Base-by-base conservation (phyloP, 345 rosid genomes). In the Pistacia atlantica region DNA sequence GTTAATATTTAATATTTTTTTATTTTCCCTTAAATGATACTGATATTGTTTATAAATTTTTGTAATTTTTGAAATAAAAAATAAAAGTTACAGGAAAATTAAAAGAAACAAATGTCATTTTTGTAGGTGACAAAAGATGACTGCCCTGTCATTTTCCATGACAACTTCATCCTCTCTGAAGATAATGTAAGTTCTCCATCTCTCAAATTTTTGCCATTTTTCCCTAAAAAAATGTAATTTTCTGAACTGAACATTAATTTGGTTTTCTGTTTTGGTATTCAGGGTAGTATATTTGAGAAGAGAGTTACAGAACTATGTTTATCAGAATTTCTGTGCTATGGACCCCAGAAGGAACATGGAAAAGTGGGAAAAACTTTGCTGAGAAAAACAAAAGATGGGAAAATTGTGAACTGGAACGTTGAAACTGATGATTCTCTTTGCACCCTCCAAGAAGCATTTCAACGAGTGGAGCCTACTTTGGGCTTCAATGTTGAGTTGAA, bases 111-210 rank as follows among this genome's bases (percentile, higher is more conserved):
- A 20, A 20, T 72, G 71, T 83, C 78, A 70, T 80, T 85, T 85
- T 86, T 92, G 87, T 74, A 93, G 99, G 99, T 96, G 80, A 96
- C 99, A 37, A 90, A 80, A 64, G 99, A 96, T 82, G 95, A 84
- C 78, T 90, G 91, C 85, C 99, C 99, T 2, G 87, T 95, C 82
- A 95, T 95, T 80, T 95, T 93, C 87, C 99, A 95, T 76, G 99
- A 95, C 85, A 78, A 92, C 75, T 80, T 90, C 69, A 89, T 95
- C 89, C 80, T 87, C 80, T 87, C 92, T 10, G 82, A 89, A 83
- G 97, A 92, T 12, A 85, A 96, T 60, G 99, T 95, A 83, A 86
- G 98, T 80, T 72, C 56, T 42, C 28, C 25, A 11, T 22, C 28
- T 13, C 58, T 14, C 10, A 38, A 55, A 3, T 6, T 5, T 17